Evolutionary conservation across 495 filamentous ascomycete genomes (phyloP).

Genomic region (Penicillium canescens): DNA sequence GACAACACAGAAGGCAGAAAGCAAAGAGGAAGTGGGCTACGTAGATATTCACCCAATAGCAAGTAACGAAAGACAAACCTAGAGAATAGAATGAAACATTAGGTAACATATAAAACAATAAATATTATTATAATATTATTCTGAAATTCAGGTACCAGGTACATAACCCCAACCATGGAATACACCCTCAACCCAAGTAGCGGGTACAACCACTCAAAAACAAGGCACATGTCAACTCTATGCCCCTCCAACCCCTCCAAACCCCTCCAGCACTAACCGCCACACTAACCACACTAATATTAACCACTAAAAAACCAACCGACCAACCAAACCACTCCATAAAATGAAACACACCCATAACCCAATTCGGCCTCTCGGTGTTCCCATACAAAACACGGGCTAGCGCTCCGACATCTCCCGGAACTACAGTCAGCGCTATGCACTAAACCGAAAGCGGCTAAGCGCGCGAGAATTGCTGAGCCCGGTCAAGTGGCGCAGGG

Average conservation of each 20-base stretch:
- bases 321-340: not conserved
- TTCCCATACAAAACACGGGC: not conserved
- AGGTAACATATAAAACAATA: not conserved
- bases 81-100: too few relatives aligned
- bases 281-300: not conserved
- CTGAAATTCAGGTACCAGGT: not conserved
- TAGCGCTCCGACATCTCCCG: conserved; percentile 10
- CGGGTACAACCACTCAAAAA: not conserved
- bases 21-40: too few relatives aligned
- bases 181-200: not conserved
- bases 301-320: not conserved
- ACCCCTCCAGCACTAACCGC: too few relatives aligned
- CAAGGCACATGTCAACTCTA: too few relatives aligned
- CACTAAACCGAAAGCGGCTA: not conserved
- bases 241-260: too few relatives aligned
- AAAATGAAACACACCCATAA: not conserved
- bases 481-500: conserved; percentile 24
- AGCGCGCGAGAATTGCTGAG: conserved; percentile 11
- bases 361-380: conserved; percentile 18
- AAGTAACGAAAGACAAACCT: too few relatives aligned
- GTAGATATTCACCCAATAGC: too few relatives aligned
- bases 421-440: not conserved
- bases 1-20: too few relatives aligned
- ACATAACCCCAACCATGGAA: not conserved
- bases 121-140: not conserved